phyloP scores from a whole-genome alignment of 192 early-diverging fungal genomes.

The Gamsiella multidivaricata region DNA sequence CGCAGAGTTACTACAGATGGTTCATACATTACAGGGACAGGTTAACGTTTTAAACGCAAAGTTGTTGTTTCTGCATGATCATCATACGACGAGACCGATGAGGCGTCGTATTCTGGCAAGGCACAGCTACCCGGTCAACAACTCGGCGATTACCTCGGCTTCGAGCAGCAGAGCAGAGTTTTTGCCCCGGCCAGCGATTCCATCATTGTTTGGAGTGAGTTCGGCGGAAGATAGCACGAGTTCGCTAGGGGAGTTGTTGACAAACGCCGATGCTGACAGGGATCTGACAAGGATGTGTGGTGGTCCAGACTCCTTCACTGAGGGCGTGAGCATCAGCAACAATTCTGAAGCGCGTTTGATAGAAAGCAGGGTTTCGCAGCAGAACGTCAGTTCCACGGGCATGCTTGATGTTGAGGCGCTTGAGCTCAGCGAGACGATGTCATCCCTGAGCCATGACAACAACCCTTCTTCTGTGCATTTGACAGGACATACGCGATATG shows the following conservation, averaged over 20 bases:
- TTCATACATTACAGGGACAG: conserved; percentile 34
- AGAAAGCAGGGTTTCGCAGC: neutral
- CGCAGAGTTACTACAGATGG: conserved; percentile 27
- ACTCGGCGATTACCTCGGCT: neutral
- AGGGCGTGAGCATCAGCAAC: neutral
- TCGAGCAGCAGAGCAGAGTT: neutral
- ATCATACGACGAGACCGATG: conserved; percentile 50
- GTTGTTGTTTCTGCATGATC: conserved; percentile 43
- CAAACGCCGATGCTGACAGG: neutral
- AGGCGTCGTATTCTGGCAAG: conserved; percentile 32
- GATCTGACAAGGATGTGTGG: neutral
- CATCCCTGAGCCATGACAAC: too few species aligned
- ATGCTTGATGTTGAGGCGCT: too few species aligned
- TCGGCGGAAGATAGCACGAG: too few species aligned
- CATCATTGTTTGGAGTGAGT: too few species aligned
- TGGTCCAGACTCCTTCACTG: neutral
- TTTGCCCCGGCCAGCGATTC: neutral
- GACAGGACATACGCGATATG: too few species aligned
- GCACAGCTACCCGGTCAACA: conserved; percentile 9
- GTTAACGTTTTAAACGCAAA: conserved; percentile 48
- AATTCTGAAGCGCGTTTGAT: neutral
- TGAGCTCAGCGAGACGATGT: too few species aligned
- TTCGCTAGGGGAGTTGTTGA: too few species aligned
- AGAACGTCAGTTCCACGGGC: neutral
- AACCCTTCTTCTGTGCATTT: too few species aligned